Percentiles rank a stretch among this genome's conserved stretches.
Conservation (phyloP, 768 basidiomycete genomes). For the Naganishia onofrii region DNA sequence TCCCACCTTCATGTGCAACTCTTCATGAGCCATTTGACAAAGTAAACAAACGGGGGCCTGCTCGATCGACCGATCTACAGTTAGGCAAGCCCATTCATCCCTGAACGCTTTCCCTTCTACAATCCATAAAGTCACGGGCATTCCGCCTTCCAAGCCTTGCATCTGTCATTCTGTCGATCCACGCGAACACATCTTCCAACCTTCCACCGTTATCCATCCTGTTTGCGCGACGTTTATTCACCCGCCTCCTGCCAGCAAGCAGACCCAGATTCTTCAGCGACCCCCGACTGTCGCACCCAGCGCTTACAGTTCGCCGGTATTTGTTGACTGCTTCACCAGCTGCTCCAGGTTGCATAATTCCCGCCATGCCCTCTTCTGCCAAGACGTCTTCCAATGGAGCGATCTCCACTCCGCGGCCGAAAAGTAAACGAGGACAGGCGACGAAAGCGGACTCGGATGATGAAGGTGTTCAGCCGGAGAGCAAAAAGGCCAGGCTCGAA, state of each 20-base stretch:
- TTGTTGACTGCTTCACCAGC: background rate
- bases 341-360: background rate
- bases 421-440: background rate
- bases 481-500: slow-evolving; percentile 16
- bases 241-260: background rate
- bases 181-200: too few species aligned
- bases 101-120: too few species aligned
- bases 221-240: background rate
- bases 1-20: slow-evolving; percentile 2
- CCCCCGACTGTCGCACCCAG: background rate
- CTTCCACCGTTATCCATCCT: background rate
- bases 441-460: background rate
- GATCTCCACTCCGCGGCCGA: background rate
- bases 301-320: background rate
- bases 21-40: background rate
- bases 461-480: background rate
- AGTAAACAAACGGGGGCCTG: too few species aligned
- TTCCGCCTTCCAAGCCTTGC: too few species aligned
- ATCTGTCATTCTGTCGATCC: too few species aligned
- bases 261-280: background rate
- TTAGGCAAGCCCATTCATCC: too few species aligned
- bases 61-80: too few species aligned
- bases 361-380: background rate
- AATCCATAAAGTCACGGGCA: too few species aligned
- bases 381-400: background rate